Percentiles rank a stretch among this genome's conserved stretches.
Evolutionary conservation across 208 protist species (phyloP).

Genomic region (Trichomonas gallinae): DNA sequence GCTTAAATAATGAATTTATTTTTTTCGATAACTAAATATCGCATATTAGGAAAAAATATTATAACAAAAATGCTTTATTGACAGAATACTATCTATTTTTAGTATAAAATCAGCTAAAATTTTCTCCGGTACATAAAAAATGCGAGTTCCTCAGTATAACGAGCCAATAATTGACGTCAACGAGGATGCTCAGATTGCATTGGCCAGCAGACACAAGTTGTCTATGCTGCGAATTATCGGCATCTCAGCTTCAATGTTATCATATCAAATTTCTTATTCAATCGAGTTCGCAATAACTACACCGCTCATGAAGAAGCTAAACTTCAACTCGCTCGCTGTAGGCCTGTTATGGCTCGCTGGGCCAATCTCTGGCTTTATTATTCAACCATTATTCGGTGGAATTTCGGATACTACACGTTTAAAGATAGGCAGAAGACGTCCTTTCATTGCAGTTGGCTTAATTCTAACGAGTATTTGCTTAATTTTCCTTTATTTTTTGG

Average conservation of each 20-base stretch:
- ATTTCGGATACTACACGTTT: background rate
- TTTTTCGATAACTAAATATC: no score
- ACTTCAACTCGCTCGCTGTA: background rate
- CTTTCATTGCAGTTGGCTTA: background rate
- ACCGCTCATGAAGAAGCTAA: background rate
- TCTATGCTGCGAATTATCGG: background rate
- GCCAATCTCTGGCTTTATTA: background rate
- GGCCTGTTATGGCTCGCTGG: background rate
- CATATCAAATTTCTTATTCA: background rate
- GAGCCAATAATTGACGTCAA: background rate
- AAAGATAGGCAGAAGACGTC: background rate
- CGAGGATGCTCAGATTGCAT: background rate
- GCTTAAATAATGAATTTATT: no score
- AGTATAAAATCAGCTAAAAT: no score
- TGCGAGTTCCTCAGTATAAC: background rate
- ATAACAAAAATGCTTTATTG: no score
- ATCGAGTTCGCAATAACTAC: background rate
- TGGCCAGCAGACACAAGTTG: background rate
- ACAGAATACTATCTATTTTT: no score
- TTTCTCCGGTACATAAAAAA: background rate
- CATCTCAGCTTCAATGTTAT: background rate
- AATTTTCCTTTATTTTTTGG: background rate
- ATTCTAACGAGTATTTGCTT: background rate
- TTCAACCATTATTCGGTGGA: background rate
- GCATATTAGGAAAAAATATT: no score